phyloP scores from a whole-genome alignment of 305 asterid genomes.

The Fraxinus sp. region DNA sequence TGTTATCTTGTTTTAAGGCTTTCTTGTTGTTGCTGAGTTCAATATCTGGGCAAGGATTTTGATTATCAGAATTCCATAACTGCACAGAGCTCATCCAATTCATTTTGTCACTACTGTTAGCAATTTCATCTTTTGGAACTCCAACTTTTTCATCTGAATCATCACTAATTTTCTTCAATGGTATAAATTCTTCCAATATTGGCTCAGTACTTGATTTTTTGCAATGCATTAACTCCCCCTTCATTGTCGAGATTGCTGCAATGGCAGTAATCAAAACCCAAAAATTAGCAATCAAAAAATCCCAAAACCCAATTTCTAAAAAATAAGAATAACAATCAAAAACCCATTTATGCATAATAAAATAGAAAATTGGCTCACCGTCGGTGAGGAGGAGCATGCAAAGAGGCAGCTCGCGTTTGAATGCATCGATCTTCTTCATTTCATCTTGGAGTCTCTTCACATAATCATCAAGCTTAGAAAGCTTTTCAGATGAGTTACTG shows the following conservation, averaged over 20 bases:
- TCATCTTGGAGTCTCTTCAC: slow-evolving; percentile 54
- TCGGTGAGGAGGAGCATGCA: slow-evolving; percentile 70
- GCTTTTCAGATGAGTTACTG: slow-evolving; percentile 40
- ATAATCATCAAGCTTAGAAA: slow-evolving; percentile 53
- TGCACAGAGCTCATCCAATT: slow-evolving; percentile 62
- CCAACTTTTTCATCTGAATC: too few relatives aligned
- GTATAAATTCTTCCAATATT: too few relatives aligned
- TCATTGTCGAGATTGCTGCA: slow-evolving; percentile 36
- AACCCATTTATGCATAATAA: slow-evolving; percentile 12
- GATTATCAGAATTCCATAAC: slow-evolving; percentile 52
- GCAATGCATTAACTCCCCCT: slow-evolving; percentile 18
- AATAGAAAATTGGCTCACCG: slow-evolving; percentile 34
- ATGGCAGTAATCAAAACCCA: neutral
- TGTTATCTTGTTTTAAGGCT: slow-evolving; percentile 25
- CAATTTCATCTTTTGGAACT: too few relatives aligned
- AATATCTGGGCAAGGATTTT: slow-evolving; percentile 18
- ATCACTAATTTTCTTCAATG: too few relatives aligned
- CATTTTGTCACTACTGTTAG: too few relatives aligned
- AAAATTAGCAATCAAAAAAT: neutral
- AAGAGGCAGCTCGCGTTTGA: slow-evolving; percentile 79
- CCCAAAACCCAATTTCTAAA: neutral
- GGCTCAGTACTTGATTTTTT: too few relatives aligned
- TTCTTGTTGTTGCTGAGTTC: slow-evolving; percentile 24
- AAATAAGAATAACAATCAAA: slow-evolving; percentile 1
- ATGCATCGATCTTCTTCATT: slow-evolving; percentile 79